A percentile compares a stretch with the other conserved stretches of the same genome.
These are phyloP conservation scores for Kalmusia sp. DNA, from an alignment of 2,329 filamentous ascomycete genomes.

Conservation along the genomic window DNA sequence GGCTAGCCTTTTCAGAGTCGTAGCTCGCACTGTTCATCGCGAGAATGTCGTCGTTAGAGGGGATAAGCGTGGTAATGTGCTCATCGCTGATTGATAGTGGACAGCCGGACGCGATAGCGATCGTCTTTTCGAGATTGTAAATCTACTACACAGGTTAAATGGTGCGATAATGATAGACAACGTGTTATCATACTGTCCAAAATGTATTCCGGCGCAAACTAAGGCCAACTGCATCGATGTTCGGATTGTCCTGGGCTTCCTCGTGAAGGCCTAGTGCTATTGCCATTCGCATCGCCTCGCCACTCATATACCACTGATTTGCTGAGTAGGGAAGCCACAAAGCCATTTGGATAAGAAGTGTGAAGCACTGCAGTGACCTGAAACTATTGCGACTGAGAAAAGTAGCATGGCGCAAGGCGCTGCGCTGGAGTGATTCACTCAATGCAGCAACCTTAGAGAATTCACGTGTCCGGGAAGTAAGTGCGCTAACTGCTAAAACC, in stretches of 20 bases:
- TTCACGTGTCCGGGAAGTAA: not conserved
- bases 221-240: not conserved
- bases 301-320: constrained; percentile 3
- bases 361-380: not conserved
- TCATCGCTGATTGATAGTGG: constrained; percentile 2
- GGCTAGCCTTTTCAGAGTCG: too few species aligned
- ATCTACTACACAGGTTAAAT: not conserved
- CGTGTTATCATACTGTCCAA: not conserved
- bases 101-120: not conserved
- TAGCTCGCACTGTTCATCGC: not conserved
- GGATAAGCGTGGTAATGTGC: not conserved
- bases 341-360: constrained; percentile 1
- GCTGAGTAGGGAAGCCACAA: not conserved
- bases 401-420: not conserved
- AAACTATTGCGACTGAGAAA: not conserved
- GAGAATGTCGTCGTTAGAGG: not conserved
- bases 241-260: not conserved
- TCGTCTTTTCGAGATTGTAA: not conserved
- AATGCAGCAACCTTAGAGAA: not conserved
- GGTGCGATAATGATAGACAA: too few species aligned
- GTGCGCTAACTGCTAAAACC: not conserved
- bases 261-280: not conserved
- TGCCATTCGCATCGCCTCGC: constrained; percentile 2
- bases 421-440: constrained; percentile 1
- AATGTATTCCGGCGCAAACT: not conserved